phyloP scores from a whole-genome alignment of 2,329 filamentous ascomycete genomes.

The Botrytis aclada region DNA sequence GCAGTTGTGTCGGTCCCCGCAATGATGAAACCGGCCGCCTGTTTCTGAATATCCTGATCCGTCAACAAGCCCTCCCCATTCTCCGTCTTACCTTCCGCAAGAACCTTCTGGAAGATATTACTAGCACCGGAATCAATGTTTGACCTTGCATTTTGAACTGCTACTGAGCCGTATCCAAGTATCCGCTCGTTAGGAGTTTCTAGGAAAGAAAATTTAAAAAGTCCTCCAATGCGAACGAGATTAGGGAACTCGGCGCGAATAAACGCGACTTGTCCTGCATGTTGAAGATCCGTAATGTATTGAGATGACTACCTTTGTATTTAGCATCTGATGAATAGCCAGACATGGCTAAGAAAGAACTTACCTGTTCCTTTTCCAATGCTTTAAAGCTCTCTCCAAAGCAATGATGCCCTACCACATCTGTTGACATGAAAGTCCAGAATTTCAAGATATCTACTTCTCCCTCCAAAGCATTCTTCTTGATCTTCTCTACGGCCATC shows the following conservation, averaged over 20 bases:
- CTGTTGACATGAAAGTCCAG: slow-evolving; percentile 53
- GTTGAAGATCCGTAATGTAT: background rate
- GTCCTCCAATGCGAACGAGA: background rate
- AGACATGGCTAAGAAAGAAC: slow-evolving; percentile 9
- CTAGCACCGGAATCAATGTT: too few species aligned
- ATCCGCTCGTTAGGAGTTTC: background rate
- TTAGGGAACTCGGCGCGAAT: background rate
- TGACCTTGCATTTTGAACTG: slow-evolving; percentile 34
- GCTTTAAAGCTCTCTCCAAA: slow-evolving; percentile 56
- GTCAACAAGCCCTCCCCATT: background rate
- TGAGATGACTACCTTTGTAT: background rate
- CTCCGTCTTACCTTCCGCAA: background rate
- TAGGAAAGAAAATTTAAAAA: background rate
- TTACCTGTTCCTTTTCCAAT: slow-evolving; percentile 49
- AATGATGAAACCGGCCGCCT: slow-evolving; percentile 3
- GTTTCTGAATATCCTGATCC: background rate
- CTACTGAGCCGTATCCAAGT: slow-evolving; percentile 3
- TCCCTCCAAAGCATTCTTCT: slow-evolving; percentile 42
- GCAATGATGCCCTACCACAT: slow-evolving; percentile 51
- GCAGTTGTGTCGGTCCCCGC: slow-evolving; percentile 19
- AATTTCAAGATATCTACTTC: slow-evolving; percentile 51
- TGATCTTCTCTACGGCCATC: slow-evolving; percentile 45
- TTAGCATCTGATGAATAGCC: background rate
- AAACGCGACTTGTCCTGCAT: background rate
- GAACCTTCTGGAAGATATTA: slow-evolving; percentile 11